Conservation (phyloP, 2,329 filamentous ascomycete genomes). For the Chaetomiaceae sp. region DNA sequence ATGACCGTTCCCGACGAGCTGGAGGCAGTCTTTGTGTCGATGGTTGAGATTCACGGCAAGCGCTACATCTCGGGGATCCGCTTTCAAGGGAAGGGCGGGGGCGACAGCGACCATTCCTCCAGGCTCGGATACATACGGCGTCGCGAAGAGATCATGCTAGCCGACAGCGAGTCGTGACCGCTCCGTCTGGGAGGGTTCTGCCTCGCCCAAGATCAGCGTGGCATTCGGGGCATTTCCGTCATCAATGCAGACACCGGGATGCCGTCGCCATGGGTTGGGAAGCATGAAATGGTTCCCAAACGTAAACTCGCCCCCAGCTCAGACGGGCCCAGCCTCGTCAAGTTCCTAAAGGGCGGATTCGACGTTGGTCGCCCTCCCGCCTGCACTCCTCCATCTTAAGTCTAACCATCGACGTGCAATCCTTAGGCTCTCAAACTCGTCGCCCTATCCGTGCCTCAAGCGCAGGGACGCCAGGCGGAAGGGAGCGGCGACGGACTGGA, state of each 20-base stretch:
- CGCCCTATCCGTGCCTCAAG: not conserved
- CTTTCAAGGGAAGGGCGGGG: not conserved
- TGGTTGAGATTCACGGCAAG: not conserved
- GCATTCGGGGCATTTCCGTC: not conserved
- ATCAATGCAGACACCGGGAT: not conserved
- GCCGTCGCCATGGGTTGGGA: not conserved
- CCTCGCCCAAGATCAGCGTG: not conserved
- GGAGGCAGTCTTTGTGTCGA: not conserved
- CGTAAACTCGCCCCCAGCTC: not conserved
- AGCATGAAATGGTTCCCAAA: not conserved
- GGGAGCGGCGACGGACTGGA: not conserved
- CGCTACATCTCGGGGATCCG: not conserved
- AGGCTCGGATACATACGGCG: not conserved
- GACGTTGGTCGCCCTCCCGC: not conserved
- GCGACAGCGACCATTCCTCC: not conserved
- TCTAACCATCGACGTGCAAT: not conserved
- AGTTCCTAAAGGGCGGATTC: not conserved
- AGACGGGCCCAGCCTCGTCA: not conserved
- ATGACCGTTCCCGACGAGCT: not conserved
- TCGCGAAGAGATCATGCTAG: not conserved
- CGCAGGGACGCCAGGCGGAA: too few species aligned
- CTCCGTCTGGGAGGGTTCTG: not conserved
- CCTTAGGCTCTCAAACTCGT: not conserved
- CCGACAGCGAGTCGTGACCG: not conserved
- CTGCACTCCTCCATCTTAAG: too few species aligned